Evolutionary conservation across 2,329 filamentous ascomycete genomes (phyloP).

Genomic region (Teratosphaeria zuluensis): DNA sequence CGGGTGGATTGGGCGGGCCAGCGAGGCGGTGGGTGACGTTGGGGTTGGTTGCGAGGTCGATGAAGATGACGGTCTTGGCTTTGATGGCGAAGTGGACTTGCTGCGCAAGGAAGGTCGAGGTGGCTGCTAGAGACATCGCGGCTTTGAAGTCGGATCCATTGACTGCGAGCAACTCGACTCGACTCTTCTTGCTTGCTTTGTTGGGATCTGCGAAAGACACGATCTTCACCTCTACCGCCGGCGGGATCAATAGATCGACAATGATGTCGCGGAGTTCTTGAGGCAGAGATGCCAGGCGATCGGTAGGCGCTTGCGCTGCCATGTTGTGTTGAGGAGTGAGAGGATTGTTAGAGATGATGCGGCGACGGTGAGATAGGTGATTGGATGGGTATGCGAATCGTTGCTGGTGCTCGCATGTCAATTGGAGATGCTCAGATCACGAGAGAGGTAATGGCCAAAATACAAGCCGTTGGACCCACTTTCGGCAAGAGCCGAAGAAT

Average conservation of each 20-base stretch:
- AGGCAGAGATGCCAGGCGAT: neutral
- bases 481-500: too few relatives aligned
- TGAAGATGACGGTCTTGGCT: neutral
- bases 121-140: neutral
- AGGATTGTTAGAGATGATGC: too few relatives aligned
- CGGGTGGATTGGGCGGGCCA: neutral
- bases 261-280: neutral
- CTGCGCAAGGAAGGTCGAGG: neutral
- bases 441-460: too few relatives aligned
- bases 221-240: neutral
- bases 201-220: neutral
- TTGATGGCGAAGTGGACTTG: neutral
- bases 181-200: neutral
- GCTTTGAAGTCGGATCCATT: neutral
- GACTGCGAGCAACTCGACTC: neutral
- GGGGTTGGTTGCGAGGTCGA: neutral
- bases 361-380: too few relatives aligned
- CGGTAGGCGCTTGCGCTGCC: too few relatives aligned
- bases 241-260: neutral
- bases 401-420: too few relatives aligned
- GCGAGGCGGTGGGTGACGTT: neutral
- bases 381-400: too few relatives aligned
- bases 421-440: too few relatives aligned
- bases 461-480: too few relatives aligned
- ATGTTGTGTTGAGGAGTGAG: too few relatives aligned